These are phyloP conservation scores for Xylaria flabelliformis DNA, from an alignment of 495 filamentous ascomycete genomes.

Conservation along the genomic window DNA sequence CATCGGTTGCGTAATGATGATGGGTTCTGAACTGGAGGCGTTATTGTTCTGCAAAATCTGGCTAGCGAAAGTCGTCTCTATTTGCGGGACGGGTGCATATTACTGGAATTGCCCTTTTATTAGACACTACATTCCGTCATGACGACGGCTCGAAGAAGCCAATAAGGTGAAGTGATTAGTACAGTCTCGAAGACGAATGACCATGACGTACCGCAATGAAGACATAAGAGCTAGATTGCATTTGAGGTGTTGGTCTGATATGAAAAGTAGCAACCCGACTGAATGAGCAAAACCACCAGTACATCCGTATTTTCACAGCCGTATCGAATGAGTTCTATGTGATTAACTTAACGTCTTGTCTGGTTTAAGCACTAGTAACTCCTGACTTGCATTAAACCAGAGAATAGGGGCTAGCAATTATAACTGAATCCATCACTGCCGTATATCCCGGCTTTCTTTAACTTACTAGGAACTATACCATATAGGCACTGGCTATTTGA, in stretches of 20 bases:
- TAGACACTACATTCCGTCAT: background rate
- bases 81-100: constrained; percentile 39
- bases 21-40: constrained; percentile 38
- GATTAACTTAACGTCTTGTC: background rate
- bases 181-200: background rate
- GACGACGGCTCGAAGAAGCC: background rate
- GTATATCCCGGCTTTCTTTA: background rate
- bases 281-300: background rate
- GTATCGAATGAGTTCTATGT: background rate
- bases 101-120: constrained; percentile 19
- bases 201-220: background rate
- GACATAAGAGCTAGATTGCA: background rate
- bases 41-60: constrained; percentile 39
- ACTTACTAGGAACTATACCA: background rate
- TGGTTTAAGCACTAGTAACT: background rate
- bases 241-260: background rate
- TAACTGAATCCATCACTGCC: background rate
- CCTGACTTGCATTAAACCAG: background rate
- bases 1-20: constrained; percentile 74
- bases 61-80: constrained; percentile 39
- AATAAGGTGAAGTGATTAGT: constrained; percentile 15
- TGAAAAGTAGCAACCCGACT: background rate
- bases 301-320: background rate
- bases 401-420: background rate
- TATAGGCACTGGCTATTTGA: too few relatives aligned